Conservation (phyloP, 306 rosid genomes). For the Ochetophila trinervis region DNA sequence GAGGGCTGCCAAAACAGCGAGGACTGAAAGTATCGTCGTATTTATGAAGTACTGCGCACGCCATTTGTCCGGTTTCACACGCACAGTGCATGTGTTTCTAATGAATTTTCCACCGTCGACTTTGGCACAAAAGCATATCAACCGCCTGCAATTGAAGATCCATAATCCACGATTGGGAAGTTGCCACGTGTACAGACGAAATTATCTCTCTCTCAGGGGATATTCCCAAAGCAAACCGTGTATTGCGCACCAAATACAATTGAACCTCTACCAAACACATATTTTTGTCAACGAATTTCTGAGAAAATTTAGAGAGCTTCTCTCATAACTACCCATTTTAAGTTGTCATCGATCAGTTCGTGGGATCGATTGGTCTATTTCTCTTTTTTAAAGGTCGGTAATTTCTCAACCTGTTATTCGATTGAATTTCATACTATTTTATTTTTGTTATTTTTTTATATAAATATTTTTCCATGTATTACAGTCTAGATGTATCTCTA, state of each 20-base stretch:
- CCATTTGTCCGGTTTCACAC: too few relatives aligned
- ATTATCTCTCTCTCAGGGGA: not conserved
- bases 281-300: not conserved
- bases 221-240: conserved; percentile 4
- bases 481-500: not conserved
- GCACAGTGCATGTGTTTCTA: too few relatives aligned
- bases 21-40: too few relatives aligned
- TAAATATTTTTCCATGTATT: not conserved
- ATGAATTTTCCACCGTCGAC: too few relatives aligned
- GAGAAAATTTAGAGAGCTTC: not conserved
- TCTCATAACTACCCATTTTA: not conserved
- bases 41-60: too few relatives aligned
- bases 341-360: not conserved
- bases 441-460: not conserved
- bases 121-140: not conserved
- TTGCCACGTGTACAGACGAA: conserved; percentile 4
- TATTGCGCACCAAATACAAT: not conserved
- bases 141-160: not conserved
- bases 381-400: conserved; percentile 27
- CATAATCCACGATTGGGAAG: not conserved
- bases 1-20: too few relatives aligned
- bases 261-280: not conserved
- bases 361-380: conserved; percentile 21
- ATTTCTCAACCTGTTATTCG: not conserved
- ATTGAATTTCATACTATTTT: not conserved